These are phyloP conservation scores for Trichoderma parareesei DNA, from an alignment of 495 filamentous ascomycete genomes.

Conservation along the genomic window DNA sequence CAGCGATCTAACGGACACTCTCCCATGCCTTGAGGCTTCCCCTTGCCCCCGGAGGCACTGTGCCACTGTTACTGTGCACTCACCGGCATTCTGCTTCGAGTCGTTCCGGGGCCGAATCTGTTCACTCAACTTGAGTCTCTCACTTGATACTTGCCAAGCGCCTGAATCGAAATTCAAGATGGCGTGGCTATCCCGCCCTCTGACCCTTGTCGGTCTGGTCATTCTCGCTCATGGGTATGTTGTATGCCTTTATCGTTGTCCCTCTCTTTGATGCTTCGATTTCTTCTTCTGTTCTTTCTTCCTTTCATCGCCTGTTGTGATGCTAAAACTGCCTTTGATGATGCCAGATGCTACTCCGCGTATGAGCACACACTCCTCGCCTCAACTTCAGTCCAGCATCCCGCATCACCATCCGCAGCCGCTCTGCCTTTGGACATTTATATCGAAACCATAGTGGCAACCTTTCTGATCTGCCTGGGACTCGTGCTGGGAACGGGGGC, in stretches of 20 bases:
- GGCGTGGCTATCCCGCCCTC: slow-evolving; percentile 57
- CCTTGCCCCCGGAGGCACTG: not conserved
- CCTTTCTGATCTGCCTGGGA: slow-evolving; percentile 58
- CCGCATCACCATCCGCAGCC: slow-evolving; percentile 30
- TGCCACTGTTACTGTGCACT: not conserved
- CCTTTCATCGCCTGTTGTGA: slow-evolving; percentile 5
- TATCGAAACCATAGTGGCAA: slow-evolving; percentile 66
- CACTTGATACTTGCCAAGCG: not conserved
- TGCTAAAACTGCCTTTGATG: not conserved
- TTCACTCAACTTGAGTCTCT: not conserved
- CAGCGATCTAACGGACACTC: not conserved
- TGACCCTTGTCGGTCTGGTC: slow-evolving; percentile 56
- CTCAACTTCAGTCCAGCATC: slow-evolving; percentile 44
- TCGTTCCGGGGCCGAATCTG: slow-evolving; percentile 1
- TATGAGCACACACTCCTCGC: slow-evolving; percentile 71
- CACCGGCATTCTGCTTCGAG: not conserved
- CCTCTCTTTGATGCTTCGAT: no score
- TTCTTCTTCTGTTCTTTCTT: slow-evolving; percentile 17
- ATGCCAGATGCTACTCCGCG: slow-evolving; percentile 69
- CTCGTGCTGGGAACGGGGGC: slow-evolving; percentile 62
- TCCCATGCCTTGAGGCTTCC: not conserved
- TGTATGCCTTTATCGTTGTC: not conserved
- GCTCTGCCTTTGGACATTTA: slow-evolving; percentile 68
- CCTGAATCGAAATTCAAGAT: slow-evolving; percentile 26
- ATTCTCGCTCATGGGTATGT: slow-evolving; percentile 65